Evolutionary conservation across 176 grass and related monocot species (phyloP).

Genomic region (Aegilops sharonensis): DNA sequence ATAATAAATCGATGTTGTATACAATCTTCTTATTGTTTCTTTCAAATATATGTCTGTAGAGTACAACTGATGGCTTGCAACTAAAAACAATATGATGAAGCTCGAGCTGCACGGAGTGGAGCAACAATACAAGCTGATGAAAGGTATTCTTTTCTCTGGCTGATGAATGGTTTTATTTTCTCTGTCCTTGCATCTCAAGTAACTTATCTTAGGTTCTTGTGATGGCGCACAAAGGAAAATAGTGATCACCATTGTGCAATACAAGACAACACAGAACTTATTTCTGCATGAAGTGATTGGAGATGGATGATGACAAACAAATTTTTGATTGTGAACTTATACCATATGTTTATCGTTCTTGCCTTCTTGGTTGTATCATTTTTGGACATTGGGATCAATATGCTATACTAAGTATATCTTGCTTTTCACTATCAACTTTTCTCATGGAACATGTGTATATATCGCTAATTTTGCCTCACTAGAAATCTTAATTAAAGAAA

Average conservation of each 20-base stretch:
- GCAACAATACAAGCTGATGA: no score
- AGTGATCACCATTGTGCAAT: background rate
- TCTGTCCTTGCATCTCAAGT: background rate
- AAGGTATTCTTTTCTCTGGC: background rate
- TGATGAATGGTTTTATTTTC: background rate
- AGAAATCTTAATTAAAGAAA: no score
- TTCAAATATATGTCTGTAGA: background rate
- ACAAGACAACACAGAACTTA: background rate
- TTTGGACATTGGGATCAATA: background rate
- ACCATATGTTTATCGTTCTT: background rate
- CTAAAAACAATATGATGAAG: background rate
- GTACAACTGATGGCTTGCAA: background rate
- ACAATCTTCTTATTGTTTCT: background rate
- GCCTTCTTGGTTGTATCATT: background rate
- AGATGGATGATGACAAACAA: background rate
- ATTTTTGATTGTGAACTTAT: background rate
- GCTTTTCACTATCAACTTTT: background rate
- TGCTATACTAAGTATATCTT: background rate
- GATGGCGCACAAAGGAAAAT: background rate
- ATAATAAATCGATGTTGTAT: no score
- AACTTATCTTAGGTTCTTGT: background rate
- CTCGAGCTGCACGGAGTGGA: background rate
- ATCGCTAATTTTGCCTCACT: background rate
- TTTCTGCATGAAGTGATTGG: no score
- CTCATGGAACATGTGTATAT: background rate